Evolutionary conservation across 805 yeast species (phyloP), one percentile per base, ranked within the genome.

Genomic region (Pichia eremophila): DNA sequence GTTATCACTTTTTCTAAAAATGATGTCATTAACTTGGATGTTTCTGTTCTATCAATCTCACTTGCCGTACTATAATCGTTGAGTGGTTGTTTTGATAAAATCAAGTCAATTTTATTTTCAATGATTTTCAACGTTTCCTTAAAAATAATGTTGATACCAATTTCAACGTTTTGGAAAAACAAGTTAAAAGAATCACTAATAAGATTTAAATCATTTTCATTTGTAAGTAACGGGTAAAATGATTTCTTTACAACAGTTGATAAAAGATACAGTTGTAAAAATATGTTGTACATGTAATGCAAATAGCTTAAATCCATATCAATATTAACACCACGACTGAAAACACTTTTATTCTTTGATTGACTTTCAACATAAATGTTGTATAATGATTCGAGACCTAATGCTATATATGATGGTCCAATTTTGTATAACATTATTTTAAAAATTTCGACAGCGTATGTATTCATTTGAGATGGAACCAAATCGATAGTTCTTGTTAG

Each of bases 401-500:
- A 71, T 38, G 85, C 89, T 40, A 89, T 74, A 57, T 85, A 88
- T 3, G 82, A 73, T 35, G 78, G 78, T 1, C 95, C 93, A 37
- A 86, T 71, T 46, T 83, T 88, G 42, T 77, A 71, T 22, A 87
- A 63, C 45, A 87, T 61, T 36, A 85, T 71, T 51, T 85, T 86
- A 49, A 85, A 69, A 14, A 90, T 63, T 51, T 81, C 89, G 40
- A 78, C 65, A 0, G 87, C 75, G 57, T 80, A 77, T 41, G 75
- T 81, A 8, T 82, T 74, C 2, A 85, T 70, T 49, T 75, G 79
- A 28, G 68, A 67, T 1, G 91, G 86, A 0, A 81, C 72, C 37
- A 87, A 68, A 60, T 88, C 96, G 57, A 86, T 73, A 4, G 83
- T 71, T 59, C 96, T 72, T 2, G 90, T 83, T 5, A 88, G 70